A percentile compares a stretch with the other conserved stretches of the same genome.
These are phyloP conservation scores for Lolium rigidum DNA, from an alignment of 176 grass and related monocot genomes.

Conservation along the genomic window DNA sequence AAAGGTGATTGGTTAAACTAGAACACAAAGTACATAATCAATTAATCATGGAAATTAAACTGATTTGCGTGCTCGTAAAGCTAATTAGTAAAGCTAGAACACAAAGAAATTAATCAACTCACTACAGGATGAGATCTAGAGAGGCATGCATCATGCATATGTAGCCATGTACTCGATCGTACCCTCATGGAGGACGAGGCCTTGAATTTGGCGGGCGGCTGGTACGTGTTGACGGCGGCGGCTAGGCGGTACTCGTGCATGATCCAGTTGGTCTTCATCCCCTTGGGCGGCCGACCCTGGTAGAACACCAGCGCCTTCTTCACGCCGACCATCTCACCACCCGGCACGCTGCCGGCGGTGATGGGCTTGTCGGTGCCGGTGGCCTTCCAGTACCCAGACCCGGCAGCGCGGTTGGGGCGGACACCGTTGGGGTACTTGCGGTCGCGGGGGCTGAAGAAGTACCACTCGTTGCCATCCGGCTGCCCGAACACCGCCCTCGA, in stretches of 20 bases:
- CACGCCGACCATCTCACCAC: conserved; percentile 43
- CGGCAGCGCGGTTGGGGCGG: conserved; percentile 59
- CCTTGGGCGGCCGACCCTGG: conserved; percentile 57
- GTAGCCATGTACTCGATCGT: not conserved
- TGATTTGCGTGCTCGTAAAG: too few relatives aligned
- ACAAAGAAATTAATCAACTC: not conserved
- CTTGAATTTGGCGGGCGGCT: not conserved
- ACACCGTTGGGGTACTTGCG: conserved; percentile 69
- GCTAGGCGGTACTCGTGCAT: conserved; percentile 99
- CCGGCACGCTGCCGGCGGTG: conserved; percentile 29
- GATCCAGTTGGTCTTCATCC: conserved; percentile 92
- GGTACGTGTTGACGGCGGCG: conserved; percentile 35
- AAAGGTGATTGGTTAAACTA: not conserved
- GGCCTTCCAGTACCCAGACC: conserved; percentile 88
- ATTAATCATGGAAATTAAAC: too few relatives aligned
- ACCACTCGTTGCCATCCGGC: conserved; percentile 44
- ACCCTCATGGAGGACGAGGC: conserved; percentile 53
- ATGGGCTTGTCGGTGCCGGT: conserved; percentile 96
- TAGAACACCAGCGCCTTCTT: conserved; percentile 69
- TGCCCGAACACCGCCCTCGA: conserved; percentile 44
- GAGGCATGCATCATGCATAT: not conserved
- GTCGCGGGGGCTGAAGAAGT: conserved; percentile 66
- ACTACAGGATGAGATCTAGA: not conserved
- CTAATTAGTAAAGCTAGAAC: too few relatives aligned
- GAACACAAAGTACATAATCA: not conserved